A percentile compares a stretch with the other conserved stretches of the same genome.
phyloP scores from a whole-genome alignment of 2,329 filamentous ascomycete genomes.

The Fusarium sp. region DNA sequence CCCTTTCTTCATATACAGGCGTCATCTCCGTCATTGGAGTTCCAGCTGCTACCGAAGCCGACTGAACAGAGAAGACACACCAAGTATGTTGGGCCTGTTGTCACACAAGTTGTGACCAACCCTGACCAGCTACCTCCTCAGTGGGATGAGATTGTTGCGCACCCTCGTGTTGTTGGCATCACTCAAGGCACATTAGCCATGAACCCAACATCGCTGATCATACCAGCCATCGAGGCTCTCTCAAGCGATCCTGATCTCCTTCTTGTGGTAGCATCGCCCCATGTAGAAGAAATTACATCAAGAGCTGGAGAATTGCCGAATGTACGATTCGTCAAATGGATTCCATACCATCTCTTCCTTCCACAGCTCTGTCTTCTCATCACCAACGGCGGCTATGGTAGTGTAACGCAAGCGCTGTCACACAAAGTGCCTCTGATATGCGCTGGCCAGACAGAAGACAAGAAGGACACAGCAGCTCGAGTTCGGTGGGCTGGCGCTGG shows the following conservation, averaged over 20 bases:
- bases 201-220: slow-evolving; percentile 55
- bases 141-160: slow-evolving; percentile 51
- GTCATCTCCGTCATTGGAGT: slow-evolving; percentile 54
- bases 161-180: slow-evolving; percentile 53
- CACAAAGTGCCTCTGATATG: slow-evolving; percentile 56
- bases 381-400: slow-evolving; percentile 58
- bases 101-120: slow-evolving; percentile 40
- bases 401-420: slow-evolving; percentile 55
- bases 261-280: slow-evolving; percentile 54
- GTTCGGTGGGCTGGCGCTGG: slow-evolving; percentile 53
- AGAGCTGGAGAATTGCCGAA: slow-evolving; percentile 45
- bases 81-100: slow-evolving; percentile 55
- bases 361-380: slow-evolving; percentile 54
- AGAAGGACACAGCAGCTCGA: slow-evolving; percentile 56
- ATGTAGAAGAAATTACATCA: slow-evolving; percentile 47
- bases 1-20: slow-evolving; percentile 58
- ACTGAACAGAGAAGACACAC: slow-evolving; percentile 38
- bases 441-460: slow-evolving; percentile 56
- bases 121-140: slow-evolving; percentile 49
- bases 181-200: slow-evolving; percentile 58
- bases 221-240: slow-evolving; percentile 56
- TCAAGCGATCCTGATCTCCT: slow-evolving; percentile 47
- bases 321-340: slow-evolving; percentile 53
- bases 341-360: slow-evolving; percentile 56
- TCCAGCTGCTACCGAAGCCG: slow-evolving; percentile 47